Conservation (phyloP, 75 land plant genomes). For the Pinus tabuliformis region DNA sequence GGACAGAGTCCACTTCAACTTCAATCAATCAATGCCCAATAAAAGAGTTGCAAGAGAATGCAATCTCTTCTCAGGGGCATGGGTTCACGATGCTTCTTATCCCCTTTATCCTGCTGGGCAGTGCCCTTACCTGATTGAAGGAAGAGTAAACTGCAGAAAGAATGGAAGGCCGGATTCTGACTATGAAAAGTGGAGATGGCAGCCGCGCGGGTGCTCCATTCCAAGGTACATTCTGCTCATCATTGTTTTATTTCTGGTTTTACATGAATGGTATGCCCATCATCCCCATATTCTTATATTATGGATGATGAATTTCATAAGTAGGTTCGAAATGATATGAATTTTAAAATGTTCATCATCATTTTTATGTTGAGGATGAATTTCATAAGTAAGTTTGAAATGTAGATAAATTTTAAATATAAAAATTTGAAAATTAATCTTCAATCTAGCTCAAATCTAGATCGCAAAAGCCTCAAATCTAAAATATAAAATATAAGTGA, state of each 20-base stretch:
- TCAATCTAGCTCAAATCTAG: no score
- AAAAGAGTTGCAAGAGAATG: conserved; percentile 15
- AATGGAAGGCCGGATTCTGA: conserved; percentile 74
- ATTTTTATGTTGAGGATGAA: no score
- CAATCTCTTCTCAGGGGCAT: conserved; percentile 48
- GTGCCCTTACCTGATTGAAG: conserved; percentile 56
- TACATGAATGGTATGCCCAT: not conserved
- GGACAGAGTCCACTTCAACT: conserved; percentile 15
- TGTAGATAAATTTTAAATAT: no score
- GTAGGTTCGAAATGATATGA: no score
- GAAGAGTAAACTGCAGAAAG: conserved; percentile 42
- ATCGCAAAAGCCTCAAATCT: no score
- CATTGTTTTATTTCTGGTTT: no score
- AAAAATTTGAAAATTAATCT: no score
- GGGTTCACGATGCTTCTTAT: conserved; percentile 43
- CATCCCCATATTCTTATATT: not conserved
- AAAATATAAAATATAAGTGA: no score
- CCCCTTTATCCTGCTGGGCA: conserved; percentile 47
- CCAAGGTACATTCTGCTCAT: conserved; percentile 3
- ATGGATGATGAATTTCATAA: no score
- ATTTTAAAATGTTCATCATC: not conserved
- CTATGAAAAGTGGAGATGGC: conserved; percentile 86
- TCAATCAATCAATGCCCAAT: not conserved
- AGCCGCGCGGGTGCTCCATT: conserved; percentile 60
- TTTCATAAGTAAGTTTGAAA: no score